phyloP scores from a whole-genome alignment of 192 early-diverging fungal species.

The Entomortierella lignicola region DNA sequence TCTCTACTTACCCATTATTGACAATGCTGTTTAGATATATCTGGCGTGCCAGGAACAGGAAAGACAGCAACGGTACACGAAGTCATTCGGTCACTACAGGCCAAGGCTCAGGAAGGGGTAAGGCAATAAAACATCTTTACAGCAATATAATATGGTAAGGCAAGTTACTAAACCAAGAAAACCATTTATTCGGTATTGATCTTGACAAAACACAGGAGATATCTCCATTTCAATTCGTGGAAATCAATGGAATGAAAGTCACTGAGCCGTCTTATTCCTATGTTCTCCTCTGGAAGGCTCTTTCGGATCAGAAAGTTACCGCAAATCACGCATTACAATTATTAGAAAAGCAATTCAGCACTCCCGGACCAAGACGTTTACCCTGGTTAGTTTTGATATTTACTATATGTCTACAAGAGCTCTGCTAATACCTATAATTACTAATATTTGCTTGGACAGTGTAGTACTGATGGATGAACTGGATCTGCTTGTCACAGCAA shows the following conservation, averaged over 20 bases:
- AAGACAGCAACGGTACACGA: conserved; percentile 96
- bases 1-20: too few relatives aligned
- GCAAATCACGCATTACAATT: conserved; percentile 82
- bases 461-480: conserved; percentile 98
- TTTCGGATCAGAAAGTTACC: conserved; percentile 72
- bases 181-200: too few relatives aligned
- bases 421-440: not conserved
- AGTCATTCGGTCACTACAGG: conserved; percentile 79
- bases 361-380: conserved; percentile 56
- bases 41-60: conserved; percentile 96
- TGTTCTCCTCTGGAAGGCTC: conserved; percentile 80
- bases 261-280: conserved; percentile 93
- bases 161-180: too few relatives aligned
- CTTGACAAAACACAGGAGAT: too few relatives aligned
- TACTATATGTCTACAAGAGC: too few relatives aligned
- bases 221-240: conserved; percentile 86
- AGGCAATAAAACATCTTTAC: conserved; percentile 3
- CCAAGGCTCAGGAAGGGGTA: conserved; percentile 69
- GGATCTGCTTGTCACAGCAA: conserved; percentile 91
- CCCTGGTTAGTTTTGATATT: conserved; percentile 40
- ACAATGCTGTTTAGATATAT: conserved; percentile 75
- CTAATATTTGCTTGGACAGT: conserved; percentile 51
- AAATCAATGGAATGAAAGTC: conserved; percentile 98
- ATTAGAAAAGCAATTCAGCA: conserved; percentile 78
- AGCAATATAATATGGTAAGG: too few relatives aligned